These are phyloP conservation scores for Cryptococcus depauperatus DNA, from an alignment of 1,284 basidiomycete species.

Conservation along the genomic window DNA sequence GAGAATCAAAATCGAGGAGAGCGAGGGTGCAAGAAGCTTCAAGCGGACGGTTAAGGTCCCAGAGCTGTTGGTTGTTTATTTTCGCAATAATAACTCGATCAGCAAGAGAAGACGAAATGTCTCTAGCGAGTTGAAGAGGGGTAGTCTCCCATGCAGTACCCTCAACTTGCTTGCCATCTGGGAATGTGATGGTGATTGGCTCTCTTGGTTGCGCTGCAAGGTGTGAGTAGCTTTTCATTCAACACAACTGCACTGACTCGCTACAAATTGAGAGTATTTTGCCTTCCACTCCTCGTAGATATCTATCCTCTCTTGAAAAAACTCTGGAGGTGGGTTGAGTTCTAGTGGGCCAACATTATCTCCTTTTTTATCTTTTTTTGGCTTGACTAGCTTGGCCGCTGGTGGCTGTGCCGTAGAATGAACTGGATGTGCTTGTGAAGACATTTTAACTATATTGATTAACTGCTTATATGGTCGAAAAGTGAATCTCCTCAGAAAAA, in stretches of 20 bases:
- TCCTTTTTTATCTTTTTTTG: slow-evolving; percentile 36
- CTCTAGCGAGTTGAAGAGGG: slow-evolving; percentile 83
- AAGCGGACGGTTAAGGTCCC: slow-evolving; percentile 91
- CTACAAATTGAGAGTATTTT: slow-evolving; percentile 73
- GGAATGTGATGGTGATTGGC: slow-evolving; percentile 76
- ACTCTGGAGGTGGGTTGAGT: slow-evolving; percentile 63
- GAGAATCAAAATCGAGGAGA: slow-evolving; percentile 88
- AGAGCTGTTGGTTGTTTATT: slow-evolving; percentile 69
- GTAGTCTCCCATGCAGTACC: slow-evolving; percentile 94
- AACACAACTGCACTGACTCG: slow-evolving; percentile 49
- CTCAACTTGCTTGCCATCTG: slow-evolving; percentile 74
- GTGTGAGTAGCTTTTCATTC: slow-evolving; percentile 3
- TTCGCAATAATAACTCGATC: slow-evolving; percentile 92
- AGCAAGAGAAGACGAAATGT: slow-evolving; percentile 76
- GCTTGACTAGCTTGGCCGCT: slow-evolving; percentile 24
- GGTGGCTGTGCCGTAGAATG: slow-evolving; percentile 32
- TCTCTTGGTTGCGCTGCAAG: slow-evolving; percentile 68
- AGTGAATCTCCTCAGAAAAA: too few relatives aligned
- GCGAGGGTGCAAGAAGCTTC: slow-evolving; percentile 75
- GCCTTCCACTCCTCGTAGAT: slow-evolving; percentile 85
- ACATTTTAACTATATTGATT: too few relatives aligned
- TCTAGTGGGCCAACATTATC: slow-evolving; percentile 21
- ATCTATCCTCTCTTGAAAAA: slow-evolving; percentile 80
- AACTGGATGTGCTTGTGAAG: slow-evolving; percentile 42
- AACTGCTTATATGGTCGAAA: too few relatives aligned